Percentiles rank a stretch among this genome's conserved stretches.
phyloP scores from a whole-genome alignment of 2,329 filamentous ascomycete genomes.

The Talaromyces sp. region DNA sequence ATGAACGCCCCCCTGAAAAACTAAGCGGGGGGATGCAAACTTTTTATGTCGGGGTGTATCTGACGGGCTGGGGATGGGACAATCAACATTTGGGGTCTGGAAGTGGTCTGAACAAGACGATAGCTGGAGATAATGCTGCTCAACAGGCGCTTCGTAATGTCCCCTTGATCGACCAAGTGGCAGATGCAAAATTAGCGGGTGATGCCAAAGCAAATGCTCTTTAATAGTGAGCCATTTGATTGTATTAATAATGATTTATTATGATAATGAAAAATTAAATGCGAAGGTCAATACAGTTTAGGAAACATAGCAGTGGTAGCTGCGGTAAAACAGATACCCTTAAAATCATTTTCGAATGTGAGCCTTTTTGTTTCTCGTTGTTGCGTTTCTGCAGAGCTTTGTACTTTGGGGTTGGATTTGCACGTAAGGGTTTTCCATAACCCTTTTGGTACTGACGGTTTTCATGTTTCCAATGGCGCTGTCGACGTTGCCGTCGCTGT shows the following conservation, averaged over 20 bases:
- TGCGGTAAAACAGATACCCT: no score
- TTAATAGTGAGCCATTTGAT: background rate
- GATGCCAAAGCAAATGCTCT: background rate
- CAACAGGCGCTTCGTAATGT: slow-evolving; percentile 34
- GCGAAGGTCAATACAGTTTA: background rate
- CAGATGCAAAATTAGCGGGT: slow-evolving; percentile 25
- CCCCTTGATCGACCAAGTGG: slow-evolving; percentile 35
- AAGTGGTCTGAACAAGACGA: slow-evolving; percentile 38
- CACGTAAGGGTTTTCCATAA: no score
- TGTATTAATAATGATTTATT: background rate
- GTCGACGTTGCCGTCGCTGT: no score
- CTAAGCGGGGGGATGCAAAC: slow-evolving; percentile 33
- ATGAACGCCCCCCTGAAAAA: slow-evolving; percentile 32
- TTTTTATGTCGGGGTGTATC: slow-evolving; percentile 43
- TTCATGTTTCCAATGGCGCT: no score
- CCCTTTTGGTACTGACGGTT: no score
- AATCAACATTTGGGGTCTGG: slow-evolving; percentile 42
- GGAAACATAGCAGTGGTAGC: no score
- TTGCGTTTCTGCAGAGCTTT: no score
- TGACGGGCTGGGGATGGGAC: slow-evolving; percentile 44
- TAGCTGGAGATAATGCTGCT: slow-evolving; percentile 43
- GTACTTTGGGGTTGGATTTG: no score
- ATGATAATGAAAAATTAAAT: background rate
- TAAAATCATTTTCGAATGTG: no score
- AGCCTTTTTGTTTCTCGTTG: no score